Evolutionary conservation across 2,329 filamentous ascomycete species (phyloP), one percentile per base, ranked within the genome.

Genomic region (Thermomyces lanuginosus): DNA sequence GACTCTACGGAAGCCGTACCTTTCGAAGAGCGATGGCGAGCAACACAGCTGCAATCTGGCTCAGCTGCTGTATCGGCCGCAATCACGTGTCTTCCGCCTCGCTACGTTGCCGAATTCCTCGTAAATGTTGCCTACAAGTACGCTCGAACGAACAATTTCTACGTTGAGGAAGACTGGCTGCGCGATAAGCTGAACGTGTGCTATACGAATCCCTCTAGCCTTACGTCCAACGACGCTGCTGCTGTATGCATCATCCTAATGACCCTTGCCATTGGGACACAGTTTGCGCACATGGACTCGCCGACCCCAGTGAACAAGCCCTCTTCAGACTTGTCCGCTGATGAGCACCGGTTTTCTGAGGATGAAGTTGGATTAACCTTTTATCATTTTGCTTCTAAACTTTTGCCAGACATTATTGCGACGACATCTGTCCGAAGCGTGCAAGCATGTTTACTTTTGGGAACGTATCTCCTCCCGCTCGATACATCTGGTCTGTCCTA

Each of bases 401-500:
- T 70, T 2, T 48, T 70, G 1, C 63, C 66, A 1, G 66, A 70
- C 30, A 60, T 69, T 19, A 69, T 71, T 28, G 63, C 64, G 1
- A 58, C 61, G 5, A 61, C 63, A 1, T 69, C 65, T 2, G 50
- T 69, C 7, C 60, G 68, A 36, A 69, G 66, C 34, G 65, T 70
- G 0, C 66, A 71, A 38, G 66, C 64, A 1, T 69, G 63, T 32
- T 43, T 70, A 5, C 48, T 71, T 12, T 60, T 71, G 8, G 66
- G 63, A 2, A 57, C 67, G 6, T 71, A 69, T 34, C 51, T 63
- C 2, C 45, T 70, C 4, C 65, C 66, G 0, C 49, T 69, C 0
- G 66, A 71, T 39, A 61, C 66, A 0, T 65, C 64, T 1, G 66
- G 66, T 0, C 43, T 70, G 11, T 62, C 62, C 2, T 71, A 69